Evolutionary conservation across 2,329 filamentous ascomycete genomes (phyloP).

Genomic region (Fusarium sp.): DNA sequence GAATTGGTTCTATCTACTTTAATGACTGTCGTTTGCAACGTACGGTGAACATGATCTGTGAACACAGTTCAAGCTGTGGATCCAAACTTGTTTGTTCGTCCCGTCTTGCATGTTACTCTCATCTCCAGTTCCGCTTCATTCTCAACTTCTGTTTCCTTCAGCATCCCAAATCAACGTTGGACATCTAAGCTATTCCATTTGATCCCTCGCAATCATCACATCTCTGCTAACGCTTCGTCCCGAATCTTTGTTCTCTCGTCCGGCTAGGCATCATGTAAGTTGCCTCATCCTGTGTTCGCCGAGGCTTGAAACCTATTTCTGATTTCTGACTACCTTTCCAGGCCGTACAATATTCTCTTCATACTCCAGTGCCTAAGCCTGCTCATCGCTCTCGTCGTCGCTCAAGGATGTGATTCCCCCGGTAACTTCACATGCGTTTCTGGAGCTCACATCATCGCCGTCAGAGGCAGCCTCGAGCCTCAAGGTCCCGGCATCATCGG

Average conservation of each 20-base stretch:
- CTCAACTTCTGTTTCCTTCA: not conserved
- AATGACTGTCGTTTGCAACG: constrained; percentile 1
- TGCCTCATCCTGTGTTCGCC: not conserved
- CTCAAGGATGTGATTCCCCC: not conserved
- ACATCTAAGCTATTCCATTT: too few relatives aligned
- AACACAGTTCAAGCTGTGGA: not conserved
- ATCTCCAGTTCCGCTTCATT: not conserved
- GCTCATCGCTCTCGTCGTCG: not conserved
- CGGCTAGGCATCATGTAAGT: not conserved
- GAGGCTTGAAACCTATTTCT: not conserved
- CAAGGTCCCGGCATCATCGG: constrained; percentile 43
- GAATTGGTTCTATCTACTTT: not conserved
- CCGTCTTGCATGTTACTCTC: not conserved
- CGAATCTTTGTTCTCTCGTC: too few relatives aligned
- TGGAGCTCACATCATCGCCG: constrained; percentile 41
- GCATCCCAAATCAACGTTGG: too few relatives aligned
- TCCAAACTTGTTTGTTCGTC: not conserved
- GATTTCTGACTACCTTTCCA: too few relatives aligned
- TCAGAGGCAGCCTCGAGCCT: constrained; percentile 41
- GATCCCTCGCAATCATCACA: not conserved
- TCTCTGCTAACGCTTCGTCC: not conserved
- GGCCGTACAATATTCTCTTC: constrained; percentile 15
- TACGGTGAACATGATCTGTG: not conserved
- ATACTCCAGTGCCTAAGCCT: constrained; percentile 6
- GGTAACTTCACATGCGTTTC: constrained; percentile 16